A percentile compares a stretch with the other conserved stretches of the same genome.
phyloP scores from a whole-genome alignment of 768 basidiomycete species.

The Hortiboletus campestris region DNA sequence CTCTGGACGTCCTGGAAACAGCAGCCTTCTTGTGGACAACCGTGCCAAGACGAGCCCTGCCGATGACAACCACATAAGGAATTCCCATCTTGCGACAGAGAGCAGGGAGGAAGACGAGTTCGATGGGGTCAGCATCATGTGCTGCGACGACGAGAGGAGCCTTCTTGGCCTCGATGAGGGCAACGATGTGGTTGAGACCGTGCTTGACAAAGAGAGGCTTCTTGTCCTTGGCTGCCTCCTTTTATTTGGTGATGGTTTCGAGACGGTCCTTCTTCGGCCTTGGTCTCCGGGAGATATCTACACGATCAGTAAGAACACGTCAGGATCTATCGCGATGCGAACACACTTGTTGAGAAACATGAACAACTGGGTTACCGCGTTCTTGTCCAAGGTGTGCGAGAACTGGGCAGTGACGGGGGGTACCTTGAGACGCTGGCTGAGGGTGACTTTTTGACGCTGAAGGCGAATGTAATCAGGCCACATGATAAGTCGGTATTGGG shows the following conservation, averaged over 20 bases:
- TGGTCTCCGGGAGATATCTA: conserved; percentile 84
- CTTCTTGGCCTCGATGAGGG: conserved; percentile 96
- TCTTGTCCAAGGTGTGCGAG: conserved; percentile 97
- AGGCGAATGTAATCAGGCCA: conserved; percentile 99
- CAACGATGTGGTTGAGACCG: conserved; percentile 95
- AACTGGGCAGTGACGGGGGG: conserved; percentile 98
- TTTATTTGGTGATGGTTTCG: conserved; percentile 71
- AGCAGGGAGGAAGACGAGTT: no score
- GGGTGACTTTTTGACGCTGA: conserved; percentile 97
- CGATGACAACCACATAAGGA: conserved; percentile 97
- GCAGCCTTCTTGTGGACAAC: conserved; percentile 98
- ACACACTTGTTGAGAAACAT: conserved; percentile 90
- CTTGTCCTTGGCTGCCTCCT: conserved; percentile 77
- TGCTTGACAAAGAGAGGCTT: conserved; percentile 96
- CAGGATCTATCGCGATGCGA: not conserved
- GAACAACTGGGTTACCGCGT: conserved; percentile 97
- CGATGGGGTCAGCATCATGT: conserved; percentile 98
- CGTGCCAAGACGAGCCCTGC: conserved; percentile 96
- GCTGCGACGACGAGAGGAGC: conserved; percentile 93
- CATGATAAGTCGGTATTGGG: conserved; percentile 89
- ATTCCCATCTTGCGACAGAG: conserved; percentile 99
- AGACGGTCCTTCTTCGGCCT: conserved; percentile 95
- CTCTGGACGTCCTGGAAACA: conserved; percentile 94
- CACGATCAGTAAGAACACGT: not conserved
- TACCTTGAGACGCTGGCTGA: conserved; percentile 96